These are phyloP conservation scores for Leishmania major DNA, from an alignment of 208 protist species.

Conservation along the genomic window DNA sequence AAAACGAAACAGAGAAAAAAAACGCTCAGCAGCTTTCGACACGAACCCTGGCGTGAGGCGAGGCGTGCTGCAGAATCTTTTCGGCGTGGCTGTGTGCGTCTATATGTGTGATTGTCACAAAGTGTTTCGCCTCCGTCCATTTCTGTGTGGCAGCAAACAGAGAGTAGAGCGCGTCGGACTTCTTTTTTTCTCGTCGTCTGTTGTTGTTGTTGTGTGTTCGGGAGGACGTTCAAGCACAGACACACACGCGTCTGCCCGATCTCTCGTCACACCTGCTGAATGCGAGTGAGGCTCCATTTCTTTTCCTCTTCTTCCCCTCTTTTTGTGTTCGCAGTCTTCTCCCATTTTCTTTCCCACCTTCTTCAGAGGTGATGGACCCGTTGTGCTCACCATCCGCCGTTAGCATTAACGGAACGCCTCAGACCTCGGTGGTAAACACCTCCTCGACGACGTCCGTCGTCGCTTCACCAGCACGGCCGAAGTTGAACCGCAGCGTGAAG, in stretches of 20 bases:
- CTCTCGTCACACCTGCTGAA: too few relatives aligned
- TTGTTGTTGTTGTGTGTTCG: background rate
- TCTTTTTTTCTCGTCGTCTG: background rate
- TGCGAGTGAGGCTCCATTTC: background rate
- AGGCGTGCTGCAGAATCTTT: background rate
- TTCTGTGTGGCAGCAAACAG: background rate
- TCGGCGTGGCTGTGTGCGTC: background rate
- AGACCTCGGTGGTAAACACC: background rate
- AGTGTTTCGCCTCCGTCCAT: too few relatives aligned
- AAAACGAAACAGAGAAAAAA: background rate
- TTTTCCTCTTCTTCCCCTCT: background rate
- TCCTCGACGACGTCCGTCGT: background rate
- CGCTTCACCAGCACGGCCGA: background rate
- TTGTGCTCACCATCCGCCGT: background rate
- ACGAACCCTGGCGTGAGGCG: background rate
- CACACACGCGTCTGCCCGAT: background rate
- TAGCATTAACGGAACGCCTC: background rate
- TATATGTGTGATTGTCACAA: background rate
- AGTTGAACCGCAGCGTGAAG: constrained; percentile 4
- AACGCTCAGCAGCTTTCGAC: background rate
- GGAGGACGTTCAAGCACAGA: too few relatives aligned
- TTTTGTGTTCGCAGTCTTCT: background rate
- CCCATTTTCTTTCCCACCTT: background rate
- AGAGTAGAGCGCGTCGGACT: background rate
- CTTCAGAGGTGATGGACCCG: background rate